Percentiles rank a stretch among this genome's conserved stretches.
These are phyloP conservation scores for Scytalidium lignicola DNA, from an alignment of 2,329 filamentous ascomycete genomes.

Conservation along the genomic window DNA sequence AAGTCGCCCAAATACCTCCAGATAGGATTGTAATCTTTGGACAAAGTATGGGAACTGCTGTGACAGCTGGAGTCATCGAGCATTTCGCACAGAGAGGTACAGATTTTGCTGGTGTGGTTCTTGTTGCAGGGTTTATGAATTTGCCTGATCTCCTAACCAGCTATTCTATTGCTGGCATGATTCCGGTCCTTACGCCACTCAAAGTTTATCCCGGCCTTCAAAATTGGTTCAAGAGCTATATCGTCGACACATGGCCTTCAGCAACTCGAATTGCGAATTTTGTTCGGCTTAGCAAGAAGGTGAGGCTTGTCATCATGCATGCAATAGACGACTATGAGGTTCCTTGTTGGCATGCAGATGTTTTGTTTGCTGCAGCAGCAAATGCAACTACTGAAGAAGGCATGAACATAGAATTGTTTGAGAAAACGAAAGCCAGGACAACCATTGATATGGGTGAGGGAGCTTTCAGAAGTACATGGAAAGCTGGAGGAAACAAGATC, in stretches of 20 bases:
- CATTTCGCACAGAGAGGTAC: slow-evolving; percentile 54
- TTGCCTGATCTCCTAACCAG: slow-evolving; percentile 65
- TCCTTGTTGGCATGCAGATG: slow-evolving; percentile 63
- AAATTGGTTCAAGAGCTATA: slow-evolving; percentile 51
- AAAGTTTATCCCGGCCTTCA: slow-evolving; percentile 60
- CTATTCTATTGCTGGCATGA: slow-evolving; percentile 72
- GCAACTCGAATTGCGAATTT: slow-evolving; percentile 57
- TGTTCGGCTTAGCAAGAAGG: slow-evolving; percentile 43
- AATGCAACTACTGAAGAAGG: slow-evolving; percentile 40
- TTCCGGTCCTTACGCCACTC: slow-evolving; percentile 77
- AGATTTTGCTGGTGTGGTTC: slow-evolving; percentile 73
- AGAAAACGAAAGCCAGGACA: slow-evolving; percentile 24
- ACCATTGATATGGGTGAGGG: slow-evolving; percentile 28
- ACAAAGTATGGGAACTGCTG: slow-evolving; percentile 84
- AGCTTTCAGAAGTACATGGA: slow-evolving; percentile 27
- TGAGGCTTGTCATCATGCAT: slow-evolving; percentile 72
- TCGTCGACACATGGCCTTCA: slow-evolving; percentile 81
- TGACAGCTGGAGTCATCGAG: slow-evolving; percentile 69
- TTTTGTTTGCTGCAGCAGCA: slow-evolving; percentile 56
- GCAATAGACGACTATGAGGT: slow-evolving; percentile 80
- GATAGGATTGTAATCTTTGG: slow-evolving; percentile 75
- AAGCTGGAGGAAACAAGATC: slow-evolving; percentile 22
- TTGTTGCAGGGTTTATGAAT: slow-evolving; percentile 75
- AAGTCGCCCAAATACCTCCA: slow-evolving; percentile 58
- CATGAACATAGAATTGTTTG: slow-evolving; percentile 16